Conservation (phyloP, 306 rosid species). For the Dryas alaskensis region DNA sequence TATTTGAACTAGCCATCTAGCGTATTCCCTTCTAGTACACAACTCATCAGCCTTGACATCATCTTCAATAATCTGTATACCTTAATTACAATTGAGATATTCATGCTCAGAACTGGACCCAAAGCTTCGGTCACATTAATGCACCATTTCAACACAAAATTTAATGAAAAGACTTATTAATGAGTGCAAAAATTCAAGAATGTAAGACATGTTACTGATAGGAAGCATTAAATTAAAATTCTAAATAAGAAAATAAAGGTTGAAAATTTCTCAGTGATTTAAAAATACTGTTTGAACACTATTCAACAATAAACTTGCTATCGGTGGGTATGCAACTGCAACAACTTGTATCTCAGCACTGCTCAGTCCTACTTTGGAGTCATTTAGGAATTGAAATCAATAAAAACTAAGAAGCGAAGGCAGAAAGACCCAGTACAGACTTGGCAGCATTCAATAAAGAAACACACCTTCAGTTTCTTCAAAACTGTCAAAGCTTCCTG, state of each 20-base stretch:
- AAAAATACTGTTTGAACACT: background rate
- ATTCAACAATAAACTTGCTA: background rate
- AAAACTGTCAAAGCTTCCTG: constrained; percentile 68
- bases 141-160: constrained; percentile 6
- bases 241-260: background rate
- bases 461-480: constrained; percentile 73
- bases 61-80: constrained; percentile 78
- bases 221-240: background rate
- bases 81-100: constrained; percentile 39
- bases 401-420: background rate
- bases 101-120: constrained; percentile 35
- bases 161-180: background rate
- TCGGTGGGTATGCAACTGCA: background rate
- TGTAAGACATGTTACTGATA: background rate
- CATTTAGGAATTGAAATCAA: background rate
- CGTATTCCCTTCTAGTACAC: constrained; percentile 92
- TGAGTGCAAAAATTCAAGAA: background rate
- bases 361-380: background rate
- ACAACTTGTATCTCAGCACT: background rate
- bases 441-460: constrained; percentile 4
- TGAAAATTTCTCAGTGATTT: background rate
- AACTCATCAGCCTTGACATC: constrained; percentile 67
- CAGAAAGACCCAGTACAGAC: background rate
- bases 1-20: constrained; percentile 76
- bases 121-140: constrained; percentile 16